Percentiles rank a stretch among this genome's conserved stretches.
phyloP scores from a whole-genome alignment of 192 early-diverging fungal species.

The Pecoramyces ruminantium region DNA sequence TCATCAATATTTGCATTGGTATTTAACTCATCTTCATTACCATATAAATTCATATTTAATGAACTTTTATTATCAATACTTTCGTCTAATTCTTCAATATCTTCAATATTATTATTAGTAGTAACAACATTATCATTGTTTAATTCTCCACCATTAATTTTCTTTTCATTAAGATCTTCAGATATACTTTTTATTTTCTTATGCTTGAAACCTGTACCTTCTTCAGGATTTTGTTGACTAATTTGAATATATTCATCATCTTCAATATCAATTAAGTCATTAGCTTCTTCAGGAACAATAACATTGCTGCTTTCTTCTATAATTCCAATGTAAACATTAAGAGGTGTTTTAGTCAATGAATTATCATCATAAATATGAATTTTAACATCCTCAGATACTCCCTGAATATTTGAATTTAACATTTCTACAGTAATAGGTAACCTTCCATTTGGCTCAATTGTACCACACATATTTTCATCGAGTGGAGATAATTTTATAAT shows the following conservation, averaged over 20 bases:
- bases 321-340: slow-evolving; percentile 45
- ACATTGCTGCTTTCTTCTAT: slow-evolving; percentile 21
- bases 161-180: background rate
- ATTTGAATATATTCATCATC: background rate
- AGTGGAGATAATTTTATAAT: slow-evolving; percentile 41
- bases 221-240: background rate
- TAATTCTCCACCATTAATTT: background rate
- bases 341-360: slow-evolving; percentile 34
- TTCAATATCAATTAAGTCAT: background rate
- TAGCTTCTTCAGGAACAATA: background rate
- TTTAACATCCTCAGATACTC: slow-evolving; percentile 61
- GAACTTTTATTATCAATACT: background rate
- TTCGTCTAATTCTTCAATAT: background rate
- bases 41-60: background rate
- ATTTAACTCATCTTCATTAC: background rate
- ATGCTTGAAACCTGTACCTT: background rate
- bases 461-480: slow-evolving; percentile 32
- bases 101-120: background rate
- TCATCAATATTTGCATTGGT: background rate
- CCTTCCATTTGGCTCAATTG: slow-evolving; percentile 35
- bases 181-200: background rate
- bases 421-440: slow-evolving; percentile 39
- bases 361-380: slow-evolving; percentile 50
- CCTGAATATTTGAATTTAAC: slow-evolving; percentile 33
- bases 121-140: no score